Percentiles rank a stretch among this genome's conserved stretches.
Conservation (phyloP, 106 monocot genomes). For the Vanilla planifolia region DNA sequence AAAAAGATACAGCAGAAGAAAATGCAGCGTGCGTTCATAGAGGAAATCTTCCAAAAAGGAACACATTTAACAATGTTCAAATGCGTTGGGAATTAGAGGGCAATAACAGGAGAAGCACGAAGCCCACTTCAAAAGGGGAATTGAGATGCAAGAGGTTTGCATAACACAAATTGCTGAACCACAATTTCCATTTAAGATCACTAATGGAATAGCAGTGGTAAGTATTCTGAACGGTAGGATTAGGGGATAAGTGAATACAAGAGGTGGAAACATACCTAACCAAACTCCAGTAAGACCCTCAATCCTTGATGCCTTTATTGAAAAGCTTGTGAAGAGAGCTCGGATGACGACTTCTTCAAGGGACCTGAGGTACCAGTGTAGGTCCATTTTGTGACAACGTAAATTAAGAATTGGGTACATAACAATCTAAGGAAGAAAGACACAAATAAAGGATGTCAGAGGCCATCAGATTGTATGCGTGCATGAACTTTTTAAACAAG, state of each 20-base stretch:
- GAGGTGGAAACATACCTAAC: slow-evolving; percentile 34
- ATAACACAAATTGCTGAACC: no score
- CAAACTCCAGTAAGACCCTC: slow-evolving; percentile 59
- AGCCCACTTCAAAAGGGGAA: no score
- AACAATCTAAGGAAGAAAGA: slow-evolving; percentile 52
- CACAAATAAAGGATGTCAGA: neutral
- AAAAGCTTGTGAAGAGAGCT: slow-evolving; percentile 29
- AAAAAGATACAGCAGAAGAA: neutral
- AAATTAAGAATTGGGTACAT: slow-evolving; percentile 93
- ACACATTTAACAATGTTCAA: no score
- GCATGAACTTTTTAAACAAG: neutral
- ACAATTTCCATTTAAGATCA: no score
- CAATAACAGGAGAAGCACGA: no score
- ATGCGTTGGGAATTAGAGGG: no score
- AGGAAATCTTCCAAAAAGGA: no score
- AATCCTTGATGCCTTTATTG: slow-evolving; percentile 40
- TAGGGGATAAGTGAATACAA: neutral
- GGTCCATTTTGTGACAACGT: slow-evolving; percentile 73
- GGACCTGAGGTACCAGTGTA: slow-evolving; percentile 91
- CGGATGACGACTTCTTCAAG: slow-evolving; percentile 89
- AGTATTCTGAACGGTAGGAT: no score
- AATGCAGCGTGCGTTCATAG: no score
- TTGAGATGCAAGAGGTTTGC: no score
- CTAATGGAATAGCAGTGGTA: no score
- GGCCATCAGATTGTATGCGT: neutral